A percentile compares a stretch with the other conserved stretches of the same genome.
Conservation (phyloP, 768 basidiomycete genomes). For the Termitomyces sp. region DNA sequence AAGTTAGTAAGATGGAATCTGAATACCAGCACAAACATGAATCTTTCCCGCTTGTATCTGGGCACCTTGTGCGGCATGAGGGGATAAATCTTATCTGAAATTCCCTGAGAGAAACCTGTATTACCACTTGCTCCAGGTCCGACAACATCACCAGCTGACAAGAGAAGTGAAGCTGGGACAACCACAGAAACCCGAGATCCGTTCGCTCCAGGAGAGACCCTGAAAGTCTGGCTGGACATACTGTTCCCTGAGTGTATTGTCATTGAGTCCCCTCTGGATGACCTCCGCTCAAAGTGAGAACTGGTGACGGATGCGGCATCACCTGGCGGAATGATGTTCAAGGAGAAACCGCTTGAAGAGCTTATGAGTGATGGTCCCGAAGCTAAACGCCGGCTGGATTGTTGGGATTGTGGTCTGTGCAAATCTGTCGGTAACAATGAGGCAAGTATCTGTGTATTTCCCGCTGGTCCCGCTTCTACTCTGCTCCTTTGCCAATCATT, state of each 20-base stretch:
- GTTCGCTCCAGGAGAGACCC: neutral
- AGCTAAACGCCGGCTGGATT: neutral
- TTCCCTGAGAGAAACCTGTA: neutral
- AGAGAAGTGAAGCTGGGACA: neutral
- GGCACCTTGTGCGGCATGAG: slow-evolving; percentile 7
- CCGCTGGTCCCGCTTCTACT: neutral
- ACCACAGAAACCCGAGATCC: neutral
- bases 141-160: neutral
- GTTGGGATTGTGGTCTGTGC: neutral
- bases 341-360: neutral
- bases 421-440: neutral
- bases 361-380: neutral
- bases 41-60: slow-evolving; percentile 10
- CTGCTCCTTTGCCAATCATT: neutral
- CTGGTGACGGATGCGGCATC: neutral
- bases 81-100: neutral
- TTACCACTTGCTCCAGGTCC: neutral
- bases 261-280: neutral
- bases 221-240: slow-evolving; percentile 8
- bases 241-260: neutral
- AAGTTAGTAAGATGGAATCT: no score
- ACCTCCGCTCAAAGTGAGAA: neutral
- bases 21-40: slow-evolving; percentile 3
- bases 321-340: slow-evolving; percentile 6
- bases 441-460: neutral